Conservation (phyloP, 2,329 filamentous ascomycete genomes). For the Berkeleyomyces basicola region DNA sequence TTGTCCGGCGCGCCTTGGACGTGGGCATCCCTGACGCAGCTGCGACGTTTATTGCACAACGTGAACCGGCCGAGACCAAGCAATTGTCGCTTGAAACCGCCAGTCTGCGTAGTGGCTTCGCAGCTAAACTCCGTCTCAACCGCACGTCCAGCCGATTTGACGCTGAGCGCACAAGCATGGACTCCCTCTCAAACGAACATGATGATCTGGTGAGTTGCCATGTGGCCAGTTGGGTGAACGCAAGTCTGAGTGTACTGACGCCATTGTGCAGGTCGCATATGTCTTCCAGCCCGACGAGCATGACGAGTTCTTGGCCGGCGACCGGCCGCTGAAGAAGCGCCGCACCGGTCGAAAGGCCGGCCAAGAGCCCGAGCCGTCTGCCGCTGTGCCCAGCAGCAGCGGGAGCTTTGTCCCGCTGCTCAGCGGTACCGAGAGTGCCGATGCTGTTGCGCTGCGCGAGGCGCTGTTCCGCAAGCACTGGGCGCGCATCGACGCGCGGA, state of each 20-base stretch:
- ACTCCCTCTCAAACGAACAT: conserved; percentile 10
- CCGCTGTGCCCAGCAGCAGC: conserved; percentile 13
- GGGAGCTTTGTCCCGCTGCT: conserved; percentile 35
- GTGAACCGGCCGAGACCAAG: background rate
- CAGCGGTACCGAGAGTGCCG: conserved; percentile 34
- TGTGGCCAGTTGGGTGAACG: background rate
- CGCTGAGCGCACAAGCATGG: background rate
- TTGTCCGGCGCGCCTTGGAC: background rate
- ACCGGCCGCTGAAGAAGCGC: conserved; percentile 38
- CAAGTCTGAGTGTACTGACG: conserved; percentile 14
- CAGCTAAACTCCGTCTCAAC: no score
- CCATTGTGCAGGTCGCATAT: conserved; percentile 36
- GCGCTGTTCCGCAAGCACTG: conserved; percentile 46
- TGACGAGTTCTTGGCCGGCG: conserved; percentile 19
- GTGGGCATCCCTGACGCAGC: background rate
- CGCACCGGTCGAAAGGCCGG: conserved; percentile 30
- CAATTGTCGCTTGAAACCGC: no score
- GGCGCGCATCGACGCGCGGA: conserved; percentile 43
- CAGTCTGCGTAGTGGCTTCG: no score
- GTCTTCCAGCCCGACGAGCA: conserved; percentile 37
- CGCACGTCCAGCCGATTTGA: no score
- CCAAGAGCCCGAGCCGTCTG: conserved; percentile 4
- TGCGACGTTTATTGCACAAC: background rate
- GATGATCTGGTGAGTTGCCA: conserved; percentile 12
- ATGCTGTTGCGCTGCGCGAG: conserved; percentile 36